Base-by-base conservation (phyloP, 2,329 filamentous ascomycete genomes). In the Cytospora piceicola region DNA sequence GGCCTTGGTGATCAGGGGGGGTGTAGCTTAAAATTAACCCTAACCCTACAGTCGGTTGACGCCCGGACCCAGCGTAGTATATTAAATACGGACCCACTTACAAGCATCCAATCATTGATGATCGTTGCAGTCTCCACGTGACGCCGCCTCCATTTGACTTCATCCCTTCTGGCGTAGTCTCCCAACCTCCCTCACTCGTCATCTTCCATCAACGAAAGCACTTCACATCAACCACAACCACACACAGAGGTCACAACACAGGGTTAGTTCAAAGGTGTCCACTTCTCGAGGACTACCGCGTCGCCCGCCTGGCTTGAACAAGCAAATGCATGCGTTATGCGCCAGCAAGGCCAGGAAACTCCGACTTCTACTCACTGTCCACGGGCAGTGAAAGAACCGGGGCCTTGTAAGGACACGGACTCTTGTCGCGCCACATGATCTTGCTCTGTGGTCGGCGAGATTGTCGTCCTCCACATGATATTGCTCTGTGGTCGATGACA, bases 181-280 rank as follows among this genome's bases (percentile, higher is more conserved):
- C 11, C n/a, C n/a, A 49, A 49, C 46, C 46, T 22, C 22, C n/a
- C 7, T 22, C 46, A 36, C 2, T 49, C 46, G 24, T 11, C 46
- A 22, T n/a, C 46, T 22, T 49, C 46, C 46, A 49, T 49, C 46
- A 49, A 49, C 42, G 42, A 24, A 22, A 49, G n/a, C 42, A 49
- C n/a, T 46, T n/a, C n/a, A 12, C n/a, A 24, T 49, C 61, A 32
- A 51, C 55, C 22, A 49, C 61, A 32, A 51, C 55, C 22, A 49
- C 36, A 6, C 30, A 20, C 17, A 59, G 20, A 27, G 11, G 24
- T 22, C 7, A 36, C 63, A 60, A 67, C 39, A 32, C 52, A 67
- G 58, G 66, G 66, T 68, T 49, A 68, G 66, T 68, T 68, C 66
- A 68, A 68, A 68, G 66, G 66, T 66, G 66, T 68, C 63, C 64